Evolutionary conservation across 345 rosid species (phyloP).

Genomic region (Salix dunnii): DNA sequence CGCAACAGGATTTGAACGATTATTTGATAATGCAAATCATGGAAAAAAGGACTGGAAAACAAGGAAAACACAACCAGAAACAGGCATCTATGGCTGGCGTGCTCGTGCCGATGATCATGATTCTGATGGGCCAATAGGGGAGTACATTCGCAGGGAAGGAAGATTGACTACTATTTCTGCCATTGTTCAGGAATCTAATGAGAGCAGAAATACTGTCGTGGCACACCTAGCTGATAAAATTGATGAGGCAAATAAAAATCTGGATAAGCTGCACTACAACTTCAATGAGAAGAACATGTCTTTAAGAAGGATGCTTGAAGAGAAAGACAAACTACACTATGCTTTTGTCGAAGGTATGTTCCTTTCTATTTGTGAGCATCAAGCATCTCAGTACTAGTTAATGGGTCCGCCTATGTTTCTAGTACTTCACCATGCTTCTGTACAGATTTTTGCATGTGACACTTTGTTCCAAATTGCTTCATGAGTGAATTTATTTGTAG

Average conservation of each 20-base stretch:
- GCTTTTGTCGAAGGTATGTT: constrained; percentile 65
- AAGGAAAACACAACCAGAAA: constrained; percentile 28
- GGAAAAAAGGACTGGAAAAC: constrained; percentile 58
- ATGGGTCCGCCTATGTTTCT: not conserved
- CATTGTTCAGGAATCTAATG: constrained; percentile 42
- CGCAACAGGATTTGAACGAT: constrained; percentile 62
- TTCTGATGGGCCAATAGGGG: constrained; percentile 61
- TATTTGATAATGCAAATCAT: constrained; percentile 42
- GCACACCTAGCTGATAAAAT: constrained; percentile 49
- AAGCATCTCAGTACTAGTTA: not conserved
- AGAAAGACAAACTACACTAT: constrained; percentile 56
- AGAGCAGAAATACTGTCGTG: constrained; percentile 42
- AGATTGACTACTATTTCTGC: constrained; percentile 50
- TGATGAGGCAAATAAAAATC: constrained; percentile 57
- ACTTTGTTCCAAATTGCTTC: not conserved
- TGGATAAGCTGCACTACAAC: constrained; percentile 46
- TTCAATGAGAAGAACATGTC: constrained; percentile 62
- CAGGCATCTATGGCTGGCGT: constrained; percentile 65
- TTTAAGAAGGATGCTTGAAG: constrained; percentile 58
- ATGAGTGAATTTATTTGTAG: not conserved
- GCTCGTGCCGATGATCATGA: constrained; percentile 68
- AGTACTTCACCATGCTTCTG: not conserved
- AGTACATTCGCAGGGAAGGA: constrained; percentile 58
- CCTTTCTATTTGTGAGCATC: not conserved
- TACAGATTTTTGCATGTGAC: not conserved